Percentiles rank a stretch among this genome's conserved stretches.
These are phyloP conservation scores for Leccinum imitatum DNA, from an alignment of 768 basidiomycete genomes.

Conservation along the genomic window DNA sequence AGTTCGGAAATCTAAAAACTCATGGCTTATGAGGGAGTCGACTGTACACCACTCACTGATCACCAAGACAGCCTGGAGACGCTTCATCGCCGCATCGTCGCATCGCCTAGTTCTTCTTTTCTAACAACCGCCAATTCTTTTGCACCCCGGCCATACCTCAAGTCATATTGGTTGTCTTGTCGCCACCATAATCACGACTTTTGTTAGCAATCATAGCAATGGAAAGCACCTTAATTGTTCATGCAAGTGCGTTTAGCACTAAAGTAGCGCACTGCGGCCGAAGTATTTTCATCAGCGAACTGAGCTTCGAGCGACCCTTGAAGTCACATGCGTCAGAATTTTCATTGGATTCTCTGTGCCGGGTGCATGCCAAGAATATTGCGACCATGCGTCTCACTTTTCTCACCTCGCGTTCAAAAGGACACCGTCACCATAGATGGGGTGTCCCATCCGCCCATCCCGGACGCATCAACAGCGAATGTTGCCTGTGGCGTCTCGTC, in stretches of 20 bases:
- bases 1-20: too few relatives aligned
- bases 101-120: not conserved
- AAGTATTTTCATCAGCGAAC: not conserved
- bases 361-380: not conserved
- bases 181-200: not conserved
- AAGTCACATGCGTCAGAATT: not conserved
- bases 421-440: too few relatives aligned
- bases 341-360: not conserved
- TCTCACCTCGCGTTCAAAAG: not conserved
- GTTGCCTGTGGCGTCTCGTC: not conserved
- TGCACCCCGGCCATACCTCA: not conserved
- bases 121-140: not conserved
- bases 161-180: not conserved
- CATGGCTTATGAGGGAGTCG: too few relatives aligned
- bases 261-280: not conserved
- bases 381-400: not conserved
- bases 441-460: not conserved
- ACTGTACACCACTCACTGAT: too few relatives aligned
- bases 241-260: not conserved
- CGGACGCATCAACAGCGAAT: slow-evolving; percentile 1
- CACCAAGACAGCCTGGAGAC: not conserved
- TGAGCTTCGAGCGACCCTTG: too few relatives aligned
- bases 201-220: not conserved
- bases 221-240: not conserved
- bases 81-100: not conserved